These are phyloP conservation scores for Arthrobotrys entomopaga DNA, from an alignment of 2,329 filamentous ascomycete species.

Conservation along the genomic window DNA sequence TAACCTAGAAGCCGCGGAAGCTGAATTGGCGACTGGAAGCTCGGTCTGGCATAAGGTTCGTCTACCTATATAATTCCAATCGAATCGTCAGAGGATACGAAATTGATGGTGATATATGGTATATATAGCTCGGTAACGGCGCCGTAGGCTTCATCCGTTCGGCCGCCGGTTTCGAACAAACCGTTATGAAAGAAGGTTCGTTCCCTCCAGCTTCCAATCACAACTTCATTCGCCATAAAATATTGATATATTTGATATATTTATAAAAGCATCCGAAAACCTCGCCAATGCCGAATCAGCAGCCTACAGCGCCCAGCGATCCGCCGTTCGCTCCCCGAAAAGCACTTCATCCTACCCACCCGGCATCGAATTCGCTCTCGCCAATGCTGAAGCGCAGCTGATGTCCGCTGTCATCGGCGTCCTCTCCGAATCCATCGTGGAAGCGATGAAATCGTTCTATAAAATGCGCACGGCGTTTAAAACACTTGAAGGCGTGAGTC, in stretches of 20 bases:
- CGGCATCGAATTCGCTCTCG: constrained; percentile 86
- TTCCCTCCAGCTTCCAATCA: constrained; percentile 28
- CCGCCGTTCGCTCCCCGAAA: constrained; percentile 74
- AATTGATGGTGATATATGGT: constrained; percentile 9
- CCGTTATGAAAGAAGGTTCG: constrained; percentile 80
- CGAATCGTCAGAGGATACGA: background rate
- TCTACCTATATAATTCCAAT: constrained; percentile 5
- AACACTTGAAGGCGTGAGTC: constrained; percentile 76
- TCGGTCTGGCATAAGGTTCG: constrained; percentile 84
- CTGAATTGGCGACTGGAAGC: constrained; percentile 74
- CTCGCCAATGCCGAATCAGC: constrained; percentile 79
- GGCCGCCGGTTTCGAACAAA: constrained; percentile 89
- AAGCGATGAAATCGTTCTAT: constrained; percentile 90
- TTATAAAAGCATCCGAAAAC: constrained; percentile 70
- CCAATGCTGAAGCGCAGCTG: constrained; percentile 79
- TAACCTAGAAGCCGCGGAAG: constrained; percentile 85
- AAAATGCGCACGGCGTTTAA: constrained; percentile 89
- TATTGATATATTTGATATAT: constrained; percentile 2
- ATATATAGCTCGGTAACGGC: constrained; percentile 75
- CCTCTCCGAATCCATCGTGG: constrained; percentile 89
- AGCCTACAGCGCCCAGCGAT: constrained; percentile 79
- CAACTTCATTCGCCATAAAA: background rate
- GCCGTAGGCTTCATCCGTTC: constrained; percentile 86
- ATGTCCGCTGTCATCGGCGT: constrained; percentile 74
- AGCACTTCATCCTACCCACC: constrained; percentile 77